Evolutionary conservation across 2,329 filamentous ascomycete species (phyloP).

Genomic region (Pseudogymnoascus sp.): DNA sequence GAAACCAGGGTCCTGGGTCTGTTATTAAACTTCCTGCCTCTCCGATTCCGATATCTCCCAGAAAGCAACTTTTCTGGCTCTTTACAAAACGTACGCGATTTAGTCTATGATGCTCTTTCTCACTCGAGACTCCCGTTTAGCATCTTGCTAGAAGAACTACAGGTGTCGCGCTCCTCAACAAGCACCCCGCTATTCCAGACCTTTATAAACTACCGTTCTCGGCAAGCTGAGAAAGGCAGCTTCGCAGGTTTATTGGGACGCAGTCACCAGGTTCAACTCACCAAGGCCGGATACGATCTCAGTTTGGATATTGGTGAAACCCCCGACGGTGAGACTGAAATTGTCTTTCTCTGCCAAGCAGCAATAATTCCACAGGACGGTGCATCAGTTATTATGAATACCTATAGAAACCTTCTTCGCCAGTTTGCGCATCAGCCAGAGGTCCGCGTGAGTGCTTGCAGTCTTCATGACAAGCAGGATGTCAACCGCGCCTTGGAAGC

Average conservation of each 20-base stretch:
- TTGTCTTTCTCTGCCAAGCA: too few species aligned
- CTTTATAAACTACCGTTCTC: conserved; percentile 14
- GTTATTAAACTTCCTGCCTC: neutral
- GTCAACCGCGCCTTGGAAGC: neutral
- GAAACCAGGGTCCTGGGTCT: neutral
- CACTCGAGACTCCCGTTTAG: conserved; percentile 14
- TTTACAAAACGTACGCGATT: neutral
- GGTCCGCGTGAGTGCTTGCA: too few species aligned
- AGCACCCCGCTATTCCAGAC: conserved; percentile 19
- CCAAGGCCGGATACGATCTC: too few species aligned
- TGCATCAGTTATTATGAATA: neutral
- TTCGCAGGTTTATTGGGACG: too few species aligned
- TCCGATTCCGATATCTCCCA: neutral
- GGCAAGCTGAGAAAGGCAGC: too few species aligned
- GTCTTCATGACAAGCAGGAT: too few species aligned
- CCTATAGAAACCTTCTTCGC: too few species aligned
- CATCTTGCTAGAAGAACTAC: conserved; percentile 16
- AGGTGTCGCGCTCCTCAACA: conserved; percentile 16
- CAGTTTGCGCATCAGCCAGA: too few species aligned
- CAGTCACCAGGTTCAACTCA: too few species aligned
- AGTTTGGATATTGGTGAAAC: too few species aligned
- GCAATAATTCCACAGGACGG: neutral
- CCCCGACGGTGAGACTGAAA: too few species aligned
- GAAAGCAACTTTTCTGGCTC: neutral
- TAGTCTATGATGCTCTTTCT: conserved; percentile 3